Percentiles rank a stretch among this genome's conserved stretches.
Evolutionary conservation across 1,139 yeast genomes (phyloP).

Genomic region (Arxiozyma slooffiae): DNA sequence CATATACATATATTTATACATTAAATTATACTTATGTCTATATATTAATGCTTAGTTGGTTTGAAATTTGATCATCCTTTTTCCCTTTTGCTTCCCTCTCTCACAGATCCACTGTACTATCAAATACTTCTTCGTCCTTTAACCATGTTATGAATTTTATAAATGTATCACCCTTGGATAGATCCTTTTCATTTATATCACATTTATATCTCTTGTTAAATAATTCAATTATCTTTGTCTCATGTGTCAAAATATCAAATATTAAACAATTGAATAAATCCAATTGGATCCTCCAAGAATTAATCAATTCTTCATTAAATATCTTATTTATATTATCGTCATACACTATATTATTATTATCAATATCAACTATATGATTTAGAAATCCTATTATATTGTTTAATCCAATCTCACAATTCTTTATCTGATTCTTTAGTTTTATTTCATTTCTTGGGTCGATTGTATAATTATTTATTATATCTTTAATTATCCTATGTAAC

Average conservation of each 20-base stretch:
- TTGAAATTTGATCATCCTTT: too few relatives aligned
- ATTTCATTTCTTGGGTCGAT: neutral
- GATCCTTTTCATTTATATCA: slow-evolving; percentile 4
- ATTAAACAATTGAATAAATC: slow-evolving; percentile 16
- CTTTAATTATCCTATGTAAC: neutral
- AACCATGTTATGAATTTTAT: slow-evolving; percentile 15
- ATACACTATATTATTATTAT: neutral
- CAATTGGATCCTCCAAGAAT: slow-evolving; percentile 19
- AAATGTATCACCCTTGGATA: slow-evolving; percentile 13
- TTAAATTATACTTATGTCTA: too few relatives aligned
- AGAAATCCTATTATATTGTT: slow-evolving; percentile 1
- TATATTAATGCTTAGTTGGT: too few relatives aligned
- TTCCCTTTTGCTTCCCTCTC: neutral
- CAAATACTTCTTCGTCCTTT: slow-evolving; percentile 14
- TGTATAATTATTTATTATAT: neutral
- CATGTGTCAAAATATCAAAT: slow-evolving; percentile 11
- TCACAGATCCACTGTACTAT: slow-evolving; percentile 1
- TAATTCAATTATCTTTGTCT: slow-evolving; percentile 7
- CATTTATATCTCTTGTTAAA: slow-evolving; percentile 9
- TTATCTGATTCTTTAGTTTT: neutral
- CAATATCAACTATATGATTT: neutral
- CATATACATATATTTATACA: too few relatives aligned
- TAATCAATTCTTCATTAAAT: slow-evolving; percentile 16
- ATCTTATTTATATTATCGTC: slow-evolving; percentile 3
- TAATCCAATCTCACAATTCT: slow-evolving; percentile 1